Conservation (phyloP, 371 early-diverging fungal species). For the Mortierella polycephala region DNA sequence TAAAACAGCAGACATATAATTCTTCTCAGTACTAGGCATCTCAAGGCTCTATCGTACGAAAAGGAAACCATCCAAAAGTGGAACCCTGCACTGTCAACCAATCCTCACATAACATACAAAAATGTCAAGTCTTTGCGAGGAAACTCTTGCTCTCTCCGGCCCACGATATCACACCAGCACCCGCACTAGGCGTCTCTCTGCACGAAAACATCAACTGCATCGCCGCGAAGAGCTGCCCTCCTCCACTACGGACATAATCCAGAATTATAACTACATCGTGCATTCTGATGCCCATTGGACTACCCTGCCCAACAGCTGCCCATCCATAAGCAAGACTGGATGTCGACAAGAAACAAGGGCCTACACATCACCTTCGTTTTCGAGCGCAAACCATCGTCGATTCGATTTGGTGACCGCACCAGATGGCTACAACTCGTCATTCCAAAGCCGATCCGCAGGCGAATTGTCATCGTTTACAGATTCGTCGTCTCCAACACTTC, state of each 20-base stretch:
- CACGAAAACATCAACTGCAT: conserved; percentile 19
- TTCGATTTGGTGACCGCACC: not conserved
- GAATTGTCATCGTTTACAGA: not conserved
- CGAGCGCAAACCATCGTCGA: not conserved
- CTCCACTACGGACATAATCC: not conserved
- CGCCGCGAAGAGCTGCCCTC: conserved; percentile 15
- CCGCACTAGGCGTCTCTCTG: conserved; percentile 18
- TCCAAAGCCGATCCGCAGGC: conserved; percentile 4
- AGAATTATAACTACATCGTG: not conserved
- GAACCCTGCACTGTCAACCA: not conserved
- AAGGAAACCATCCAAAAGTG: no score
- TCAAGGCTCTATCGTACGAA: not conserved
- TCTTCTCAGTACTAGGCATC: not conserved
- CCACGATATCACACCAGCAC: conserved; percentile 11
- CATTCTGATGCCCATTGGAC: not conserved
- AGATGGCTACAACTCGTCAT: not conserved
- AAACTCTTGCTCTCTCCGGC: conserved; percentile 9
- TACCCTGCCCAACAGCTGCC: no score
- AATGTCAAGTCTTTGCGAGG: conserved; percentile 19
- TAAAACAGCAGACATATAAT: no score
- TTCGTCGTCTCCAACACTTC: not conserved
- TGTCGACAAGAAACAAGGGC: no score
- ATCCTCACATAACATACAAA: not conserved
- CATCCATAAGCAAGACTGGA: no score
- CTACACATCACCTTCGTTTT: no score